Evolutionary conservation across 2,329 filamentous ascomycete genomes (phyloP).

Genomic region (Apiospora koreana): DNA sequence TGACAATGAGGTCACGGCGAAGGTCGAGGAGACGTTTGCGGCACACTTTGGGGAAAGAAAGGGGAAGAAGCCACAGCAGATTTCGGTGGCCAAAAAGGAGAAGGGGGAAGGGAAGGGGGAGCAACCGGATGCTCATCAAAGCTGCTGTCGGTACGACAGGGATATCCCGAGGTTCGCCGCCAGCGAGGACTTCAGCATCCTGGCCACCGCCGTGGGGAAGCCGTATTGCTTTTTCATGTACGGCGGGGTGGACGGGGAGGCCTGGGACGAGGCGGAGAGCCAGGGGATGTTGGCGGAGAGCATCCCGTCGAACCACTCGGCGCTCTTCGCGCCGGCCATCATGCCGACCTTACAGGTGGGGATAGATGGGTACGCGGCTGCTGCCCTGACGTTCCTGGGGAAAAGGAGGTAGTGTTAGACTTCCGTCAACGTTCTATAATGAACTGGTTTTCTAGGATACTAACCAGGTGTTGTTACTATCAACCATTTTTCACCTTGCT

Average conservation of each 20-base stretch:
- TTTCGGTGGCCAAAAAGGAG: not conserved
- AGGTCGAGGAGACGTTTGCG: slow-evolving; percentile 11
- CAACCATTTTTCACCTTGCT: no score
- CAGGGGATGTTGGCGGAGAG: not conserved
- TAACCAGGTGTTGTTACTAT: no score
- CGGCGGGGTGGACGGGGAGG: not conserved
- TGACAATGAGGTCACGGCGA: not conserved
- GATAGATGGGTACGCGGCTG: not conserved
- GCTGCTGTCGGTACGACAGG: slow-evolving; percentile 1
- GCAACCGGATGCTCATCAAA: not conserved
- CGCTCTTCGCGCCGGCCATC: not conserved
- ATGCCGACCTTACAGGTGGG: slow-evolving; percentile 7
- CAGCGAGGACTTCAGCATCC: slow-evolving; percentile 11
- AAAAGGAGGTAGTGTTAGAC: not conserved
- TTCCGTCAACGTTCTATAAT: not conserved
- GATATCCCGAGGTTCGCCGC: slow-evolving; percentile 3
- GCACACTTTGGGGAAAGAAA: slow-evolving; percentile 7
- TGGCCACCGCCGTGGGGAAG: slow-evolving; percentile 8
- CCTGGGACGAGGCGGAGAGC: not conserved
- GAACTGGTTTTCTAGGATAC: no score
- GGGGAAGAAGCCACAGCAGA: not conserved
- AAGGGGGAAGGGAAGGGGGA: not conserved
- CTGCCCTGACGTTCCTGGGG: not conserved
- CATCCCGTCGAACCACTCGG: not conserved
- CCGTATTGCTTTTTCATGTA: slow-evolving; percentile 11